These are phyloP conservation scores for Yamadazyma sp. DNA, from an alignment of 805 yeast genomes.

Conservation along the genomic window DNA sequence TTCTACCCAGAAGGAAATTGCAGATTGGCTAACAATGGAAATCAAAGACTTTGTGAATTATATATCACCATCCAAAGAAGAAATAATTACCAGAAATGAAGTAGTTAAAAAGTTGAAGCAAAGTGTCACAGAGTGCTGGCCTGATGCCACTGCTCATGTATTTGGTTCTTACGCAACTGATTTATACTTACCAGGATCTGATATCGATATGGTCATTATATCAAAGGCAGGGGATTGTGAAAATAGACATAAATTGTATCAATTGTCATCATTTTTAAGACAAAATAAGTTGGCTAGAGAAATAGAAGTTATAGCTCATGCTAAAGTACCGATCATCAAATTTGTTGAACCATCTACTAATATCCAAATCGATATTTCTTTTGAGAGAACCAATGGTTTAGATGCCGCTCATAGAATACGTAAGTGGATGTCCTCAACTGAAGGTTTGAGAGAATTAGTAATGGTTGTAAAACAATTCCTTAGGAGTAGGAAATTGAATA, in stretches of 20 bases:
- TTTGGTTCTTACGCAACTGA: slow-evolving; percentile 96
- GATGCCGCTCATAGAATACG: slow-evolving; percentile 77
- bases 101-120: slow-evolving; percentile 60
- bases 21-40: slow-evolving; percentile 85
- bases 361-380: slow-evolving; percentile 84
- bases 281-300: slow-evolving; percentile 59
- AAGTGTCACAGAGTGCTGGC: slow-evolving; percentile 61
- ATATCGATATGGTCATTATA: slow-evolving; percentile 87
- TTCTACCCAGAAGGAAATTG: slow-evolving; percentile 68
- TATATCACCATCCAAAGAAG: slow-evolving; percentile 78
- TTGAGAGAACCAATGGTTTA: slow-evolving; percentile 79
- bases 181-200: slow-evolving; percentile 89
- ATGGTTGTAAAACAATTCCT: slow-evolving; percentile 83
- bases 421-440: slow-evolving; percentile 67
- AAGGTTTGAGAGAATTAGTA: slow-evolving; percentile 80
- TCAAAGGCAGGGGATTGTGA: slow-evolving; percentile 60
- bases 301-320: slow-evolving; percentile 82
- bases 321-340: slow-evolving; percentile 92
- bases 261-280: slow-evolving; percentile 67
- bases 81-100: slow-evolving; percentile 62
- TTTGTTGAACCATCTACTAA: slow-evolving; percentile 70
- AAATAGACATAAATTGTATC: slow-evolving; percentile 63
- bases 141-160: slow-evolving; percentile 72
- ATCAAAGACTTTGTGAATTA: slow-evolving; percentile 81
- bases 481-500: slow-evolving; percentile 70